phyloP scores from a whole-genome alignment of 345 rosid species.

The Kandelia obovata region DNA sequence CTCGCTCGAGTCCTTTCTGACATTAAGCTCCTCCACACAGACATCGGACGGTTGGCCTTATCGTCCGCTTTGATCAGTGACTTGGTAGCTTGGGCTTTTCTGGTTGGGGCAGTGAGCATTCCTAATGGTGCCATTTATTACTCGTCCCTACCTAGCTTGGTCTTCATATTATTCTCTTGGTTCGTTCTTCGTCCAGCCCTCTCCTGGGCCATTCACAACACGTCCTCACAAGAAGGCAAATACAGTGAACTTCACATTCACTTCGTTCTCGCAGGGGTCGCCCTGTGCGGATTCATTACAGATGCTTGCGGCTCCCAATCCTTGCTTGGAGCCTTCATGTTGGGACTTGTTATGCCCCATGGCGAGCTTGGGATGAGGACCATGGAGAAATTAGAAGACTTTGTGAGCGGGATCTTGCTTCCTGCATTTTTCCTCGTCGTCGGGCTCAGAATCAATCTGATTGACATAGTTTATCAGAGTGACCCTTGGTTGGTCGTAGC shows the following conservation, averaged over 20 bases:
- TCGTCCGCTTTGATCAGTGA: conserved; percentile 47
- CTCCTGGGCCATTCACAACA: conserved; percentile 28
- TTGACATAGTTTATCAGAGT: not conserved
- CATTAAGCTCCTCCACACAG: conserved; percentile 61
- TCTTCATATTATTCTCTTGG: conserved; percentile 32
- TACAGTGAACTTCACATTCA: conserved; percentile 38
- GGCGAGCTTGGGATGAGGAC: conserved; percentile 32
- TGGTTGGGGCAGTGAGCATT: conserved; percentile 22
- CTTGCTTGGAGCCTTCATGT: conserved; percentile 56
- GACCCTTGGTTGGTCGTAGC: not conserved
- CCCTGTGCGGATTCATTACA: conserved; percentile 40
- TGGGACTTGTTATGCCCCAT: conserved; percentile 55
- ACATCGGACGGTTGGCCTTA: conserved; percentile 48
- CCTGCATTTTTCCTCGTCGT: conserved; percentile 7
- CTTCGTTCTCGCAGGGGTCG: conserved; percentile 41
- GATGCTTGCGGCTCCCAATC: conserved; percentile 52
- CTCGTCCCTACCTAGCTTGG: conserved; percentile 13
- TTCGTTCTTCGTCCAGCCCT: conserved; percentile 41
- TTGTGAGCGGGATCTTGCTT: conserved; percentile 1
- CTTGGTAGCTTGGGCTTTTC: conserved; percentile 47
- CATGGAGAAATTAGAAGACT: conserved; percentile 29
- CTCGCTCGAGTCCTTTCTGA: conserved; percentile 52
- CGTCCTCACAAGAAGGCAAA: conserved; percentile 25
- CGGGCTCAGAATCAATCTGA: not conserved
- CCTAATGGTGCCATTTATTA: conserved; percentile 6